Evolutionary conservation across 805 yeast genomes (phyloP), one percentile per base, ranked within the genome.

Genomic region (Ogataea ganodermae): DNA sequence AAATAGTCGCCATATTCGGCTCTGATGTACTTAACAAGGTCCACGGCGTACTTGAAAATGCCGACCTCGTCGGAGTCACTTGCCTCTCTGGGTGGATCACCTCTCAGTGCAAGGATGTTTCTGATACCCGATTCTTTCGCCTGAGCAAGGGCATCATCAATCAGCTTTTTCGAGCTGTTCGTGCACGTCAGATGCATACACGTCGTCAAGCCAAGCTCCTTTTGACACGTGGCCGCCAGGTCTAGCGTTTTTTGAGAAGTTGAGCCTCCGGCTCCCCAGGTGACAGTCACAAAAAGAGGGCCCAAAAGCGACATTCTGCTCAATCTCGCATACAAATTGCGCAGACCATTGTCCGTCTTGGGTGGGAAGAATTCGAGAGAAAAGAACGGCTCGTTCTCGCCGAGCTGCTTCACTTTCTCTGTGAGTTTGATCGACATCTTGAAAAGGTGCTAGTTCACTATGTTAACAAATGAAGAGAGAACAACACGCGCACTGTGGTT

Each of bases 221-320:
- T 70, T 59, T 86, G 89, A 57, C 95, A 85, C 2, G 87, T 76
- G 20, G 80, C 72, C 1, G 97, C 96, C 48, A 94, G 73, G 36
- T 88, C 92, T 49, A 94, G 67, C 0, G 97, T 88, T 70, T 89
- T 90, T 41, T 80, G 85, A 39, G 92, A 81, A 8, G 97, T 89
- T 4, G 96, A 83, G 2, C 99, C 99, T 33, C 98, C 98, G 4
- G 99, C 98, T 27, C 98, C 99, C 97, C 98, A 94, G 0, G 99
- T 94, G 12, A 94, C 86, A 3, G 96, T 89, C 45, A 92, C 84
- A 64, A 94, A 95, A 13, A 85, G 71, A 3, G 98, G 98, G 47
- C 90, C 91, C 52, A 94, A 70, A 3, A 86, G 85, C 53, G 88
- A 81, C 91, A 94, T 85, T 60, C 99, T 83, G 60, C 81, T 81